phyloP scores from a whole-genome alignment of 805 yeast species.

The Cyberlindnera amylophila region DNA sequence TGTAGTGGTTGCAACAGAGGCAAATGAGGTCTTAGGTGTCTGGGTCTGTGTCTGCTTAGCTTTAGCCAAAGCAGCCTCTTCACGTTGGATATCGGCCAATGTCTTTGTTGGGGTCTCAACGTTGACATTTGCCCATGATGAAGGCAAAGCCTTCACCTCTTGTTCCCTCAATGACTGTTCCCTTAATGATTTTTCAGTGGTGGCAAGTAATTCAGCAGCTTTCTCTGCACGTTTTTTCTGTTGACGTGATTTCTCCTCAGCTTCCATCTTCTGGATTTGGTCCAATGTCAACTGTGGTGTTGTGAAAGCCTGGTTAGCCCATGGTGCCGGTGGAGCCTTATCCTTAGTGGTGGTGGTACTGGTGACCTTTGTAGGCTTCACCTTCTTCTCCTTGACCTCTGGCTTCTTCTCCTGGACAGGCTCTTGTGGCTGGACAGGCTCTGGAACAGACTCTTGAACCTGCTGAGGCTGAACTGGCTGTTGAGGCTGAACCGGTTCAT shows the following conservation, averaged over 20 bases:
- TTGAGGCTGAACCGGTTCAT: no score
- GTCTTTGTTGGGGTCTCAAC: conserved; percentile 39
- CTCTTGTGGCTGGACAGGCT: no score
- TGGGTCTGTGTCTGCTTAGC: conserved; percentile 2
- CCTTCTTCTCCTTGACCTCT: conserved; percentile 13
- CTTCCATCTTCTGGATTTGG: conserved; percentile 46
- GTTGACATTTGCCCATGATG: conserved; percentile 36
- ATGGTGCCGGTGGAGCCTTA: conserved; percentile 44
- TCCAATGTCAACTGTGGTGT: conserved; percentile 43
- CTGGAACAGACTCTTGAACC: no score
- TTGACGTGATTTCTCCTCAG: conserved; percentile 43
- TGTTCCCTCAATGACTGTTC: conserved; percentile 16
- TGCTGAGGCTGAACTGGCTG: no score
- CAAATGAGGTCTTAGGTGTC: conserved; percentile 23
- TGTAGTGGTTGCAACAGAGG: conserved; percentile 21
- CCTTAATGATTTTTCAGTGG: conserved; percentile 16
- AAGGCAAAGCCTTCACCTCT: no score
- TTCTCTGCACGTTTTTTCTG: conserved; percentile 32
- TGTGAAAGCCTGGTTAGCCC: conserved; percentile 39
- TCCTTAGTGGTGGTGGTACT: conserved; percentile 7
- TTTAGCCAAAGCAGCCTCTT: conserved; percentile 41
- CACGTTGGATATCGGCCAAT: conserved; percentile 58
- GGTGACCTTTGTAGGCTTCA: conserved; percentile 6
- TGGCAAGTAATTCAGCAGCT: conserved; percentile 23
- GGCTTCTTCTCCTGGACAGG: no score